Evolutionary conservation across 106 monocot species (phyloP), one percentile per base, ranked within the genome.

Genomic region (Acorus gramineus): DNA sequence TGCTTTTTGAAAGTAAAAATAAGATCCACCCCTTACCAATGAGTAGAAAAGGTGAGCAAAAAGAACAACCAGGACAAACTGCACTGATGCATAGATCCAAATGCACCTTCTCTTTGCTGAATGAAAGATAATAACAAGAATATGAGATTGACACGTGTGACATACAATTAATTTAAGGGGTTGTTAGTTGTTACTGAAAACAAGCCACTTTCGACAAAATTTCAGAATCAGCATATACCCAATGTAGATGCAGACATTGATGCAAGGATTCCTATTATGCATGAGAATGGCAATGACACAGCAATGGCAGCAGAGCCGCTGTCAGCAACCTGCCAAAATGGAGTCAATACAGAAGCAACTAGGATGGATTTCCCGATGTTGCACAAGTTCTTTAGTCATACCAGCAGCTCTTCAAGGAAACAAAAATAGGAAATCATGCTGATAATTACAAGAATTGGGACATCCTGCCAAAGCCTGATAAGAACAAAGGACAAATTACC

Each of bases 361-460:
- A 4, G 5, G 6, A n/a, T 7, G 7, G 4, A 47, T 46, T 56
- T 14, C 11, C 50, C 6, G 13, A 64, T 8, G 7, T 4, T 7
- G 5, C 7, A 4, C 11, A 49, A 14, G 6, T 14, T 0, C 2
- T 50, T 56, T 5, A 12, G 46, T 67, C 70, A 44, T 75, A 83
- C 83, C 83, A 83, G 14, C 6, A 83, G 42, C 47, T 83, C 71
- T 56, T 83, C 79, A 10, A 83, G 72, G 79, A 83, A 83, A 58
- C 78, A 79, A 62, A 83, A 83, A 68, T 83, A 83, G 53, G 78
- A 71, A 47, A 83, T 67, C 71, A 76, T 79, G 79, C 75, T 83
- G 7, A 72, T 60, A 10, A 79, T 75, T 6, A 79, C 68, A 46
- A 83, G 71, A n/a, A 76, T 53, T 47, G 79, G 83, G 54, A 75